These are phyloP conservation scores for Zygoascus sp. DNA, from an alignment of 1,139 yeast genomes.

Conservation along the genomic window DNA sequence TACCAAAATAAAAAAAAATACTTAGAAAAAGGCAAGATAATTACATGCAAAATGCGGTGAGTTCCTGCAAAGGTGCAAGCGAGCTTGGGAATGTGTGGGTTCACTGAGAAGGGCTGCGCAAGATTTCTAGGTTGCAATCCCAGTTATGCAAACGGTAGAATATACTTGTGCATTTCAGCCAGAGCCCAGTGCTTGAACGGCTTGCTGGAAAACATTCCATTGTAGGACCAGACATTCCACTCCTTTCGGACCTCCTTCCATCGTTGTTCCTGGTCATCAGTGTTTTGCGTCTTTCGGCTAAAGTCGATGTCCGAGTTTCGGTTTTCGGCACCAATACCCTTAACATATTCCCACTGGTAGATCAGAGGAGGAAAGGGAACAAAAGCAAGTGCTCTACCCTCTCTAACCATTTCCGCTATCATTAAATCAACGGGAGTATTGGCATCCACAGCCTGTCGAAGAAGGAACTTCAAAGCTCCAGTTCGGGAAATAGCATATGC, in stretches of 20 bases:
- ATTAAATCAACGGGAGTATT: constrained; percentile 19
- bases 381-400: constrained; percentile 14
- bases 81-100: no score
- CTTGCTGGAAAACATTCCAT: neutral
- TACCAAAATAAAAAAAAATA: no score
- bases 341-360: constrained; percentile 19
- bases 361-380: constrained; percentile 18
- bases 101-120: no score
- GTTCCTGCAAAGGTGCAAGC: no score
- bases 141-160: no score
- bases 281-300: neutral
- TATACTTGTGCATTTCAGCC: constrained; percentile 1
- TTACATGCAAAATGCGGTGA: no score
- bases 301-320: constrained; percentile 17
- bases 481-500: constrained; percentile 20
- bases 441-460: constrained; percentile 17
- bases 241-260: constrained; percentile 9
- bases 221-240: constrained; percentile 11
- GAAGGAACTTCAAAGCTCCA: constrained; percentile 21
- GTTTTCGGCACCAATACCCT: constrained; percentile 19
- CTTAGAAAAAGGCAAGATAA: no score
- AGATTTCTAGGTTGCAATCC: no score
- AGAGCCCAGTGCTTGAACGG: constrained; percentile 12
- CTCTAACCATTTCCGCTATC: constrained; percentile 14
- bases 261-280: constrained; percentile 2